Evolutionary conservation across 352 stramenopile genomes (phyloP).

Genomic region (Pythium brachiatum): DNA sequence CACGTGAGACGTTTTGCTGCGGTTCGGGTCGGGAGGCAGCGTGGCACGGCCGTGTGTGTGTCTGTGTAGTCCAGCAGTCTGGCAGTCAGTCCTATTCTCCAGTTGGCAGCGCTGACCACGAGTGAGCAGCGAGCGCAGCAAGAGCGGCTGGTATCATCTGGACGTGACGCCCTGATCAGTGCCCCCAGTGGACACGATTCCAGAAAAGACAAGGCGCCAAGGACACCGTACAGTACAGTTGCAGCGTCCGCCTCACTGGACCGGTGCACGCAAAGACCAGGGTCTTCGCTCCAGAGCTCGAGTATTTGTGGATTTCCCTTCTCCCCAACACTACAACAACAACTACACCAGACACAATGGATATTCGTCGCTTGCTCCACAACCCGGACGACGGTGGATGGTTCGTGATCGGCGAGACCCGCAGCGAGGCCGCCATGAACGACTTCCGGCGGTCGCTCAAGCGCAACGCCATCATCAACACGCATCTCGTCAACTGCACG

Average conservation of each 20-base stretch:
- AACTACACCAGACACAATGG: slow-evolving; percentile 32
- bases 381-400: slow-evolving; percentile 74
- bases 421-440: slow-evolving; percentile 65
- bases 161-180: not conserved
- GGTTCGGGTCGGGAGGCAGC: not conserved
- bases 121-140: not conserved
- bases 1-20: not conserved
- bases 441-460: slow-evolving; percentile 76
- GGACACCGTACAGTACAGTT: not conserved
- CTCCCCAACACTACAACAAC: not conserved
- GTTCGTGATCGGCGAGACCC: slow-evolving; percentile 78
- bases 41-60: not conserved
- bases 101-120: not conserved
- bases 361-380: slow-evolving; percentile 72
- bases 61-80: not conserved
- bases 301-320: not conserved
- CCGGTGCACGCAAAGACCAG: not conserved
- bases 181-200: not conserved
- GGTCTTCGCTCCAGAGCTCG: not conserved
- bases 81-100: not conserved
- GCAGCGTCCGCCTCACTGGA: not conserved
- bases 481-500: slow-evolving; percentile 77
- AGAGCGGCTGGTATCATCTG: not conserved
- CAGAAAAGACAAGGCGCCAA: not conserved
- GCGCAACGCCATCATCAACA: slow-evolving; percentile 85